Evolutionary conservation across 176 grass and related monocot species (phyloP).

Genomic region (Leersia perrieri): DNA sequence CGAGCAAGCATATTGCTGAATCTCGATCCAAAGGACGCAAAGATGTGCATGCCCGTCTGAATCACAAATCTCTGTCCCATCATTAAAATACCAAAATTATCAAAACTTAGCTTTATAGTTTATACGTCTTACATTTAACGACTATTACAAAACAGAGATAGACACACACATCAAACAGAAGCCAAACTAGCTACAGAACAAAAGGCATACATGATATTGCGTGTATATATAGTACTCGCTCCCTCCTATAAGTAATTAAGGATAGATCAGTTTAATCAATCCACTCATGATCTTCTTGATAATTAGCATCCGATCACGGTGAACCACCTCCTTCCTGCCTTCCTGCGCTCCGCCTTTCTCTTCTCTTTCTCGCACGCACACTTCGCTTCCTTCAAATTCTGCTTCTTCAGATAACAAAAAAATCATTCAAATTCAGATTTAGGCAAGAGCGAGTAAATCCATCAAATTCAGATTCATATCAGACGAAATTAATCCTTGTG

Average conservation of each 20-base stretch:
- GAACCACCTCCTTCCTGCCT: constrained; percentile 28
- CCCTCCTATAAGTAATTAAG: background rate
- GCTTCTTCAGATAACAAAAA: background rate
- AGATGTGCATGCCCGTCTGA: too few relatives aligned
- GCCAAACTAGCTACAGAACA: background rate
- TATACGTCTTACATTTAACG: background rate
- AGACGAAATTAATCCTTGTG: background rate
- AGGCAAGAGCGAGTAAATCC: too few relatives aligned
- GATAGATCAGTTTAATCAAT: background rate
- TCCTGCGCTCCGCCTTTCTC: constrained; percentile 26
- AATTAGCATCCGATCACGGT: constrained; percentile 39
- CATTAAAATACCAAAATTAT: background rate
- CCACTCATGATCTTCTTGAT: background rate
- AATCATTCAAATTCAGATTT: background rate
- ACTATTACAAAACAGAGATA: background rate
- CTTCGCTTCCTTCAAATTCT: constrained; percentile 34
- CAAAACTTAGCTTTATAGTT: background rate
- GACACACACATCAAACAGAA: background rate
- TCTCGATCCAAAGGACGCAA: too few relatives aligned
- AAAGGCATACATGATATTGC: background rate
- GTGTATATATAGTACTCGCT: background rate
- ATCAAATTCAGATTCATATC: background rate
- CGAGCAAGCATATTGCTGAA: too few relatives aligned
- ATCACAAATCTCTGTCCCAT: background rate
- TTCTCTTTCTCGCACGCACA: constrained; percentile 33